Percentiles rank a stretch among this genome's conserved stretches.
These are phyloP conservation scores for Lichenothelia convexa DNA, from an alignment of 495 filamentous ascomycete genomes.

Conservation along the genomic window DNA sequence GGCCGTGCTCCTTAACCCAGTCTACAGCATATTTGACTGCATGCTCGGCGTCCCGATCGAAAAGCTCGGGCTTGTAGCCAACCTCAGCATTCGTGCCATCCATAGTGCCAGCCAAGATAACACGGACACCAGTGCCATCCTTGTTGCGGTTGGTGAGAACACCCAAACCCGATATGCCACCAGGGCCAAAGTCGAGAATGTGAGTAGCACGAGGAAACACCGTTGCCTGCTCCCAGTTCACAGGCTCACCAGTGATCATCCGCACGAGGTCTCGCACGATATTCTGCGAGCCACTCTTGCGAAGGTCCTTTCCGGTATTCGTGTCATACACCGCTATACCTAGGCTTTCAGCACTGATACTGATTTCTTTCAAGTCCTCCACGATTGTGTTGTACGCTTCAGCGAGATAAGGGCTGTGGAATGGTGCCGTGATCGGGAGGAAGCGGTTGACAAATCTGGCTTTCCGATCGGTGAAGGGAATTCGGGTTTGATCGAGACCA, in stretches of 20 bases:
- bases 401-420: constrained; percentile 85
- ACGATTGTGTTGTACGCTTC: constrained; percentile 61
- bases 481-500: constrained; percentile 84
- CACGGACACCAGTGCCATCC: constrained; percentile 88
- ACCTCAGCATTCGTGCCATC: constrained; percentile 78
- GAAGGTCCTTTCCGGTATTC: constrained; percentile 64
- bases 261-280: constrained; percentile 70
- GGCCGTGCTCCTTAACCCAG: constrained; percentile 93
- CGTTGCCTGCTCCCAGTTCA: constrained; percentile 90
- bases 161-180: constrained; percentile 87
- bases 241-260: constrained; percentile 82
- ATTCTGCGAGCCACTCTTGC: constrained; percentile 38
- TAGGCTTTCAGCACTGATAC: constrained; percentile 47
- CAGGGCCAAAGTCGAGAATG: constrained; percentile 88
- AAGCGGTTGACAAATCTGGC: constrained; percentile 93
- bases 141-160: constrained; percentile 97
- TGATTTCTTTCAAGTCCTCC: constrained; percentile 69
- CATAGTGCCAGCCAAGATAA: constrained; percentile 81
- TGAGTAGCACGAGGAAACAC: constrained; percentile 78
- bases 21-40: constrained; percentile 92
- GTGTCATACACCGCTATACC: constrained; percentile 78
- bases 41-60: constrained; percentile 82
- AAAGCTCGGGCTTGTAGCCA: constrained; percentile 92
- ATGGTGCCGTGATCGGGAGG: constrained; percentile 90
- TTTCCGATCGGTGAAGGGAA: constrained; percentile 89